These are phyloP conservation scores for Amanita inopinata DNA, from an alignment of 768 basidiomycete species.

Conservation along the genomic window DNA sequence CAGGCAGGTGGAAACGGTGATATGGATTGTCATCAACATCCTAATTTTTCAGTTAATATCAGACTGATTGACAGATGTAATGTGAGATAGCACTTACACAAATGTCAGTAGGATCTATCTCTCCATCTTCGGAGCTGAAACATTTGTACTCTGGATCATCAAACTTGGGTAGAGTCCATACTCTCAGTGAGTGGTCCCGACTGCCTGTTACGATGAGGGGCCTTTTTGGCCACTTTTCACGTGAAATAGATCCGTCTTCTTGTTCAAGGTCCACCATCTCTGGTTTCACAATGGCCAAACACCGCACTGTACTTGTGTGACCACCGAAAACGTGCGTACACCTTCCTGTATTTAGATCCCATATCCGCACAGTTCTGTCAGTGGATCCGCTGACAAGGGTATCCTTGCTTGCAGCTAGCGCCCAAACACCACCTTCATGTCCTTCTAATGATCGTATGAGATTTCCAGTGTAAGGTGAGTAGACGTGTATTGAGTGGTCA, in stretches of 20 bases:
- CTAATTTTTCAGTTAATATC: constrained; percentile 18
- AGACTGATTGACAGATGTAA: constrained; percentile 2
- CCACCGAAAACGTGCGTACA: constrained; percentile 94
- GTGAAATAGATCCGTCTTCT: constrained; percentile 48
- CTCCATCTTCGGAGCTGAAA: constrained; percentile 49
- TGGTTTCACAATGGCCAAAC: constrained; percentile 92
- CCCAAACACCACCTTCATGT: constrained; percentile 96
- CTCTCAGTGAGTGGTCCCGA: constrained; percentile 56
- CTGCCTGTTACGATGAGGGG: constrained; percentile 70
- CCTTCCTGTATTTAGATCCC: constrained; percentile 70
- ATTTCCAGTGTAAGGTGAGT: constrained; percentile 76
- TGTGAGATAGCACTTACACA: constrained; percentile 20
- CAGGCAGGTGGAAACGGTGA: constrained; percentile 74
- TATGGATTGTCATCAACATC: constrained; percentile 78
- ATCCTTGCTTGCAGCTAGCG: constrained; percentile 82
- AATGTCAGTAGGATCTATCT: constrained; percentile 43
- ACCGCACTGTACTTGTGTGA: constrained; percentile 93
- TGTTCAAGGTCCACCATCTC: constrained; percentile 72
- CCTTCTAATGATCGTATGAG: constrained; percentile 70
- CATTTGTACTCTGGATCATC: constrained; percentile 71
- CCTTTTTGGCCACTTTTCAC: constrained; percentile 62
- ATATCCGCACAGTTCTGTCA: constrained; percentile 87
- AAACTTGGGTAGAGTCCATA: constrained; percentile 46
- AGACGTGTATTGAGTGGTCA: constrained; percentile 94
- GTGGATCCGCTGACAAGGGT: constrained; percentile 88